A percentile compares a stretch with the other conserved stretches of the same genome.
phyloP scores from a whole-genome alignment of 306 rosid genomes.

The Hippophae gyantsensis region DNA sequence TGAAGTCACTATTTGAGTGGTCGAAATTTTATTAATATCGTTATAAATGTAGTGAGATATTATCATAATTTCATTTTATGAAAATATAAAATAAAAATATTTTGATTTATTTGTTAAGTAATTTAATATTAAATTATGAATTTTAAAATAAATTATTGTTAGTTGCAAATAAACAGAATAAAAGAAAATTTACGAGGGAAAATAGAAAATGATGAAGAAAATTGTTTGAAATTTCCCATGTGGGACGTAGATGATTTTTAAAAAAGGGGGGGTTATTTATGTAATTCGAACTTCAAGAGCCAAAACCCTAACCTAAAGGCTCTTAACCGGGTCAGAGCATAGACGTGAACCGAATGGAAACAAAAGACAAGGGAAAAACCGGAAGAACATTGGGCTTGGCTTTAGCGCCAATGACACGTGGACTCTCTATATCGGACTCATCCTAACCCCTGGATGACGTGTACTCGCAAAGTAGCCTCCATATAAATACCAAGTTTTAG shows the following conservation, averaged over 20 bases:
- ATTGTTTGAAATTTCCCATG: no score
- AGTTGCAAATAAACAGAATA: no score
- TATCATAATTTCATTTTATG: no score
- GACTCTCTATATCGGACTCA: constrained; percentile 3
- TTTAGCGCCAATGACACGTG: constrained; percentile 26
- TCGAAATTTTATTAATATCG: no score
- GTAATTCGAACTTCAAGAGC: background rate
- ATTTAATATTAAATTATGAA: no score
- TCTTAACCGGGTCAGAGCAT: constrained; percentile 13
- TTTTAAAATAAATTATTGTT: no score
- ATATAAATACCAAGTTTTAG: constrained; percentile 26
- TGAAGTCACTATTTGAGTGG: no score
- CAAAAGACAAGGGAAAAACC: constrained; percentile 4
- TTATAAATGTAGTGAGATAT: no score
- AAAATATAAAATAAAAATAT: no score
- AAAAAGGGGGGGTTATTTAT: background rate
- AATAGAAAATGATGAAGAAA: no score
- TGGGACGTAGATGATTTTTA: background rate
- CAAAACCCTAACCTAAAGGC: constrained; percentile 1
- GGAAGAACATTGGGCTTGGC: background rate
- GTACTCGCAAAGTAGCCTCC: constrained; percentile 64
- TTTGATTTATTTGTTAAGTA: no score
- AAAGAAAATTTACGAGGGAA: no score
- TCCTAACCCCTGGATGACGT: constrained; percentile 39
- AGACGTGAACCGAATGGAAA: constrained; percentile 15